phyloP scores from a whole-genome alignment of 2,329 filamentous ascomycete genomes.

The Cercospora berteroae region DNA sequence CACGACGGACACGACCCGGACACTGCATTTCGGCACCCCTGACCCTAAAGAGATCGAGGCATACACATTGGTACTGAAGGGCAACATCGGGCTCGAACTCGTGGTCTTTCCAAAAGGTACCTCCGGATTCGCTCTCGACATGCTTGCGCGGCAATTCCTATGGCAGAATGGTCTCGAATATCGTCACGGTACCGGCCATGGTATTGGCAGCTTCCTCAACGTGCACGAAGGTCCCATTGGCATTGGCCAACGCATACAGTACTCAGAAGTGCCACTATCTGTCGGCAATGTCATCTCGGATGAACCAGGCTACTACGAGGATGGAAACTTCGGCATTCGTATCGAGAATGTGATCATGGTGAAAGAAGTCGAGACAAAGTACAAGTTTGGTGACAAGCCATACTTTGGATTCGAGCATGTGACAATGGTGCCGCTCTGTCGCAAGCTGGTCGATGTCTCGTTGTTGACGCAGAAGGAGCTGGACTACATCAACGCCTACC shows the following conservation, averaged over 20 bases:
- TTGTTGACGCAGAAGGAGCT: constrained; percentile 74
- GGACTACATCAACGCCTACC: constrained; percentile 83
- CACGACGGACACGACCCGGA: constrained; percentile 93
- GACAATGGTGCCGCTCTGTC: constrained; percentile 93
- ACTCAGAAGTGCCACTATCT: constrained; percentile 82
- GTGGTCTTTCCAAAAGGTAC: constrained; percentile 93
- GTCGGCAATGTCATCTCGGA: constrained; percentile 95
- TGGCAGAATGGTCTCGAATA: constrained; percentile 95
- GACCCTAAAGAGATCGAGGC: constrained; percentile 80
- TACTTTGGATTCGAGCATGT: constrained; percentile 96
- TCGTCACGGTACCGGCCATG: constrained; percentile 92
- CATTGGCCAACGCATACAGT: constrained; percentile 87
- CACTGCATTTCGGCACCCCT: constrained; percentile 84
- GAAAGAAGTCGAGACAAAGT: constrained; percentile 78
- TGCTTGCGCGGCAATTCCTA: constrained; percentile 81
- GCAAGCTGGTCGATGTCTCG: constrained; percentile 74
- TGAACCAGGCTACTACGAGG: constrained; percentile 94
- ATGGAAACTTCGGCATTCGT: constrained; percentile 88
- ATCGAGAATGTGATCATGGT: constrained; percentile 97
- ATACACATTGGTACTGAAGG: constrained; percentile 82
- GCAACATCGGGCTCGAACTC: constrained; percentile 82
- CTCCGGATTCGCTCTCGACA: constrained; percentile 87
- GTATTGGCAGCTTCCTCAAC: constrained; percentile 91
- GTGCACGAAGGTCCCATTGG: constrained; percentile 97
- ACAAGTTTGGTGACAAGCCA: constrained; percentile 89